A percentile compares a stretch with the other conserved stretches of the same genome.
Evolutionary conservation across 2,329 filamentous ascomycete genomes (phyloP).

Genomic region (Alternaria gaisen): DNA sequence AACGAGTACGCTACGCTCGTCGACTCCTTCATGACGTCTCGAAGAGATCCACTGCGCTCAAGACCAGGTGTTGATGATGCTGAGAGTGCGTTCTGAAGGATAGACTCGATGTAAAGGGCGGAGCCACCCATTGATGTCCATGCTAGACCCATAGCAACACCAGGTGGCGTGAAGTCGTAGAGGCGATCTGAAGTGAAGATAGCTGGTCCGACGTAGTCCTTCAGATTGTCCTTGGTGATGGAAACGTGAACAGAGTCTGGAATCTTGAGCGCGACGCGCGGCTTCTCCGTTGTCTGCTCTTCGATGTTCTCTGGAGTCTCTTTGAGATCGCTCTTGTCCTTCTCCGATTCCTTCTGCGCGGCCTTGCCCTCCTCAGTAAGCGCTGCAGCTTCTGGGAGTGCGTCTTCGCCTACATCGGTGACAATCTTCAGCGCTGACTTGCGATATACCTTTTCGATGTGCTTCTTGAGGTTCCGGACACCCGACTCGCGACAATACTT

Average conservation of each 20-base stretch:
- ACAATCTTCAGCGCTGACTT: conserved; percentile 98
- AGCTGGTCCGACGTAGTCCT: conserved; percentile 95
- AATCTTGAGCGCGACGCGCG: conserved; percentile 80
- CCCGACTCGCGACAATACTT: conserved; percentile 97
- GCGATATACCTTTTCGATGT: conserved; percentile 98
- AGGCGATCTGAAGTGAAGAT: conserved; percentile 95
- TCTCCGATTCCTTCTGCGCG: conserved; percentile 74
- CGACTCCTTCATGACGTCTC: conserved; percentile 98
- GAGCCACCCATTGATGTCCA: conserved; percentile 98
- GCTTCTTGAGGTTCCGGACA: conserved; percentile 97
- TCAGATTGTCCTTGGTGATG: conserved; percentile 88
- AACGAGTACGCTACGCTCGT: conserved; percentile 96
- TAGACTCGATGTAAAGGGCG: conserved; percentile 96
- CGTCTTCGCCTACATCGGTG: conserved; percentile 88
- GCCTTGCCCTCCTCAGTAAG: conserved; percentile 86
- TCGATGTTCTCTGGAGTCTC: conserved; percentile 67
- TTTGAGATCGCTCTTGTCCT: conserved; percentile 70
- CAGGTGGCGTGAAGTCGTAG: conserved; percentile 91
- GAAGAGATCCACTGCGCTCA: conserved; percentile 93
- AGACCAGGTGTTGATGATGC: conserved; percentile 78
- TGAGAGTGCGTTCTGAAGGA: conserved; percentile 83
- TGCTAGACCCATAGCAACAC: conserved; percentile 96
- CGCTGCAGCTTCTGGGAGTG: conserved; percentile 79
- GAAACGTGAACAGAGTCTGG: conserved; percentile 86
- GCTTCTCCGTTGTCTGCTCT: conserved; percentile 69